These are phyloP conservation scores for Capronia epimyces DNA, from an alignment of 2,329 filamentous ascomycete species.

Conservation along the genomic window DNA sequence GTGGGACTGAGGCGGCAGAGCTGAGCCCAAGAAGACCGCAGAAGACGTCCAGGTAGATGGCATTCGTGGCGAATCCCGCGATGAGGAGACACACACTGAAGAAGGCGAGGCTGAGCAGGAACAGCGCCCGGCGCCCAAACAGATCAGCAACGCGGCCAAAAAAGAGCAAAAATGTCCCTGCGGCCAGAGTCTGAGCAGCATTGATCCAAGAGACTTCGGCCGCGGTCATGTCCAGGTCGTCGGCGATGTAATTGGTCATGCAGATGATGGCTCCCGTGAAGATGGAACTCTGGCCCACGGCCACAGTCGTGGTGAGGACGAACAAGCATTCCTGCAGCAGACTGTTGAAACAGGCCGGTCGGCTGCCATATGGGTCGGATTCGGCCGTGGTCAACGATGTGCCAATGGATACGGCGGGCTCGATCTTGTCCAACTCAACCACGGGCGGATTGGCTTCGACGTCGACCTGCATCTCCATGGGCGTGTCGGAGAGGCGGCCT, in stretches of 20 bases:
- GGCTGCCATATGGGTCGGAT: constrained; percentile 26
- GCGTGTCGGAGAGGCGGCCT: neutral
- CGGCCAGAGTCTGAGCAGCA: constrained; percentile 57
- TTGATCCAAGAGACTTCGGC: constrained; percentile 64
- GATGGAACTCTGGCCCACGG: constrained; percentile 59
- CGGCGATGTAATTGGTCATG: constrained; percentile 57
- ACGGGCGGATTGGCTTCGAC: constrained; percentile 6
- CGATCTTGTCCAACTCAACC: constrained; percentile 12
- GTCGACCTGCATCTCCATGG: neutral
- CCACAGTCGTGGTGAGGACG: constrained; percentile 61
- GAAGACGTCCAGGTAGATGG: constrained; percentile 57
- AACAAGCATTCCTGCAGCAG: constrained; percentile 61
- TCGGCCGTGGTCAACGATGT: constrained; percentile 10
- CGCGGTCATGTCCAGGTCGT: constrained; percentile 57
- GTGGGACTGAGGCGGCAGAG: constrained; percentile 58
- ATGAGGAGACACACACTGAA: constrained; percentile 55
- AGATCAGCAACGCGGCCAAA: constrained; percentile 62
- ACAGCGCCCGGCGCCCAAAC: constrained; percentile 58
- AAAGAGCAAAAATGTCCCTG: constrained; percentile 60
- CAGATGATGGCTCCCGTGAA: constrained; percentile 56
- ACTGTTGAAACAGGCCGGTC: constrained; percentile 57
- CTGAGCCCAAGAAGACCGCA: constrained; percentile 61
- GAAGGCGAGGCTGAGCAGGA: constrained; percentile 55
- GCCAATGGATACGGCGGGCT: constrained; percentile 14
- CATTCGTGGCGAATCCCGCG: constrained; percentile 55